Base-by-base conservation (phyloP, 1,284 basidiomycete species). In the Golubevia sp. region DNA sequence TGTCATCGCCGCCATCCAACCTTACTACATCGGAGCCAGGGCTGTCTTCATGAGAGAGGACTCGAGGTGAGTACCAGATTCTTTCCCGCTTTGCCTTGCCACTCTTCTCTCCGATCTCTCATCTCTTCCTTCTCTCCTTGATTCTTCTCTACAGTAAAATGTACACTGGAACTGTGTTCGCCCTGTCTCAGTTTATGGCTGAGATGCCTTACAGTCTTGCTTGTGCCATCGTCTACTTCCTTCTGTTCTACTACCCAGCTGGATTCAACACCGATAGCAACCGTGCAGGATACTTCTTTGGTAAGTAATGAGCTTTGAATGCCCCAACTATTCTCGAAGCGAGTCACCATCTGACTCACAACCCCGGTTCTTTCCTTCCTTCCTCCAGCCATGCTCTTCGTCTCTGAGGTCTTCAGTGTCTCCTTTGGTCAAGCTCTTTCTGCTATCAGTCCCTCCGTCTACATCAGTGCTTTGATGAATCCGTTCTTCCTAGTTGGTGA, bases 391-490 rank as follows among this genome's bases (percentile, higher is more conserved):
- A 66, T 70, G 57, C 48, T 57, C 30, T 52, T 61, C 38, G 55
- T 55, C 53, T 59, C 54, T 8, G 56, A 90, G 58, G 84, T 88
- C 44, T 94, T 92, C 80, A 88, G 90, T 67, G 91, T 93, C 25
- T 88, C 90, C 15, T 85, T 93, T 8, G 92, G 92, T 58, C 87
- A 88, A 74, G 85, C 85, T 25, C 76, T 94, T 55, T 92, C 90
- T 20, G 89, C 93, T 0, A 84, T 94, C 49, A 90, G 91, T 1
- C 91, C 92, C 0, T 84, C 85, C 6, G 85, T 85, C 68, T 83
- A 89, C 79, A 89, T 93, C 52, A 91, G 92, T 4, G 90, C 91
- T 11, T 85, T 94, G 61, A 91, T 91, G 85, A 93, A 92, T 75
- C 91, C 92, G 3, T 92, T 84, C 72, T 34, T 93, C 56, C 86